A percentile compares a stretch with the other conserved stretches of the same genome.
Evolutionary conservation across 345 rosid genomes (phyloP).

Genomic region (Tarenaya hassleriana): DNA sequence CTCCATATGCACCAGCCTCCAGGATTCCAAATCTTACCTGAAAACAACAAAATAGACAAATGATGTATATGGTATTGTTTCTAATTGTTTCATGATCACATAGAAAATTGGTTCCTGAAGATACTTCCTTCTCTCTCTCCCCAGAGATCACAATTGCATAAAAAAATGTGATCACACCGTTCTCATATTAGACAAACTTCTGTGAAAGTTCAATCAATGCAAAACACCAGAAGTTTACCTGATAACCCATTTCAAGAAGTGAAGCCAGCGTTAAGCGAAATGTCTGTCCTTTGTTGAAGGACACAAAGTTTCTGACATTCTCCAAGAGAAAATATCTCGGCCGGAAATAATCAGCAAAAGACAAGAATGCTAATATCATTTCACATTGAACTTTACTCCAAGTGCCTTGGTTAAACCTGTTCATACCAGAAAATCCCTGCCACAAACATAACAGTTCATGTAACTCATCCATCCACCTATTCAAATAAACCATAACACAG

Average conservation of each 20-base stretch:
- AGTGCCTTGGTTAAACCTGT: conserved; percentile 58
- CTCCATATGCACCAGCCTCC: conserved; percentile 92
- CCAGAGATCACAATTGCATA: neutral
- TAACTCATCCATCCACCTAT: conserved; percentile 2
- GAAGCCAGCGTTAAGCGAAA: conserved; percentile 72
- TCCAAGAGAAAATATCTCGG: conserved; percentile 86
- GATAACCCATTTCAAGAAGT: conserved; percentile 52
- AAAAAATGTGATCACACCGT: neutral
- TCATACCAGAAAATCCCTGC: conserved; percentile 94
- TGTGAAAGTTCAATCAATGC: neutral
- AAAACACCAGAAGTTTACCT: conserved; percentile 27
- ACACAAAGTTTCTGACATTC: conserved; percentile 80
- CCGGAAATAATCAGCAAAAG: conserved; percentile 81
- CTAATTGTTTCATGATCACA: too few relatives aligned
- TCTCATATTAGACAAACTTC: neutral
- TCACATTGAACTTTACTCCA: conserved; percentile 85
- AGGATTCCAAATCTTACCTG: conserved; percentile 91
- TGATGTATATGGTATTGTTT: neutral
- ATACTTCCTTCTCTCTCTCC: too few relatives aligned
- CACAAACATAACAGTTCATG: conserved; percentile 12
- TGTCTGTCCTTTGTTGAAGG: conserved; percentile 78
- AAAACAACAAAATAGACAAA: conserved; percentile 1
- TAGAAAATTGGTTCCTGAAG: too few relatives aligned
- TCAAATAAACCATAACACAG: neutral
- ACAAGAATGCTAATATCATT: conserved; percentile 46